Base-by-base conservation (phyloP, 257 asterid species). In the Salvia rosmarinus region DNA sequence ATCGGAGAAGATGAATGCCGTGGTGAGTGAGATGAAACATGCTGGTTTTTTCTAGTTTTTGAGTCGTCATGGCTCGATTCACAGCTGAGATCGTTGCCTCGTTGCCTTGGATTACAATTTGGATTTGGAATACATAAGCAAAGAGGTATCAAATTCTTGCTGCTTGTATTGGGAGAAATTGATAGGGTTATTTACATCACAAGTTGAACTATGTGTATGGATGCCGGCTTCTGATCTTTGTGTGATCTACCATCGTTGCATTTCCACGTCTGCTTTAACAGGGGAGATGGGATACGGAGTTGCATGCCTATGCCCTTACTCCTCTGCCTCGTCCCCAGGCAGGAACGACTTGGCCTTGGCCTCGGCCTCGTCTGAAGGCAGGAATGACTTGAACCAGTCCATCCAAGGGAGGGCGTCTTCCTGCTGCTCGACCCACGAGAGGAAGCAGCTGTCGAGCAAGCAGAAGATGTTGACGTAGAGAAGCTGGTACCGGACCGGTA, bases 381-480 rank as follows among this genome's bases (percentile, higher is more conserved):
- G 71, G 57, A 81, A 42, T 9, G 84, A 78, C 51, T 75, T 86
- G 73, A 88, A 69, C 97, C 88, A 85, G 19, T 74, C 86, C 71
- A 87, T 86, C 97, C 97, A 90, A 4, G 90, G 82, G 7, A 64
- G 56, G 25, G 91, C 96, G 8, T 90, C 86, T 72, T 88, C 84
- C 74, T 88, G 97, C 62, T 90, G 97, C 75, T 90, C 96, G 56
- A 90, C 44, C 97, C 97, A 90, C 7, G 97, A 90, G 35, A 90
- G 97, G 44, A 90, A 88, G 75, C 89, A 90, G 85, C 94, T 88
- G 85, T 90, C 97, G 77, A 90, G 73, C 82, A 90, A 79, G 77
- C 96, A 90, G 82, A 90, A 90, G 74, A 88, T 83, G 86, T 90
- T 90, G 87, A 90, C 97, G 28, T 90, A 90, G 23, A 90, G 90